Evolutionary conservation across 148 eudicot genomes (phyloP).

Genomic region (Rhododendron vialii): DNA sequence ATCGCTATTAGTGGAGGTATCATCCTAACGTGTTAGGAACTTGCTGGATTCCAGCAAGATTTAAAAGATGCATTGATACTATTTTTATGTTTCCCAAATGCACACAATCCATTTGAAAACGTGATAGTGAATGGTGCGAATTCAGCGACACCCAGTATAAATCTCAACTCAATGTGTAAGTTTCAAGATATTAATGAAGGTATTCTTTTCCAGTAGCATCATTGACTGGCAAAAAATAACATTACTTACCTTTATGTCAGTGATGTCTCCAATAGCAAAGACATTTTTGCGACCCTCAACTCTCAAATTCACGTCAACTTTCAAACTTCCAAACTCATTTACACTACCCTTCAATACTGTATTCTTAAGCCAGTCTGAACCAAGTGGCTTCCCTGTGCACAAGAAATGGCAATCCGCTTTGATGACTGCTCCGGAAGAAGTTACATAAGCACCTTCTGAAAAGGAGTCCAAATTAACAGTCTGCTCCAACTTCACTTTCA

Average conservation of each 20-base stretch:
- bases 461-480: slow-evolving; percentile 28
- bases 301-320: slow-evolving; percentile 50
- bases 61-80: neutral
- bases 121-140: neutral
- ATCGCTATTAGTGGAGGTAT: neutral
- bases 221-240: neutral
- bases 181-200: neutral
- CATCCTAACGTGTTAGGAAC: neutral
- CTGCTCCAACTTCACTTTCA: slow-evolving; percentile 48
- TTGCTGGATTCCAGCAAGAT: neutral
- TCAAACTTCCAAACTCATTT: slow-evolving; percentile 41
- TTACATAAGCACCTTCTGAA: slow-evolving; percentile 31
- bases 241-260: slow-evolving; percentile 40
- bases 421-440: slow-evolving; percentile 44
- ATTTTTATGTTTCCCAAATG: neutral
- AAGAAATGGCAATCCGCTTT: slow-evolving; percentile 53
- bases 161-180: neutral
- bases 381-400: slow-evolving; percentile 51
- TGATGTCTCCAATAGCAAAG: slow-evolving; percentile 60
- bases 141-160: neutral
- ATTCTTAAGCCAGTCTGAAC: slow-evolving; percentile 43
- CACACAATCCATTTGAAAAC: neutral
- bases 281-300: slow-evolving; percentile 49
- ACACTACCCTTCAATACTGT: slow-evolving; percentile 36
- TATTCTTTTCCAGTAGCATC: neutral